A percentile compares a stretch with the other conserved stretches of the same genome.
These are phyloP conservation scores for Lipomyces starkeyi DNA, from an alignment of 805 yeast genomes.

Conservation along the genomic window DNA sequence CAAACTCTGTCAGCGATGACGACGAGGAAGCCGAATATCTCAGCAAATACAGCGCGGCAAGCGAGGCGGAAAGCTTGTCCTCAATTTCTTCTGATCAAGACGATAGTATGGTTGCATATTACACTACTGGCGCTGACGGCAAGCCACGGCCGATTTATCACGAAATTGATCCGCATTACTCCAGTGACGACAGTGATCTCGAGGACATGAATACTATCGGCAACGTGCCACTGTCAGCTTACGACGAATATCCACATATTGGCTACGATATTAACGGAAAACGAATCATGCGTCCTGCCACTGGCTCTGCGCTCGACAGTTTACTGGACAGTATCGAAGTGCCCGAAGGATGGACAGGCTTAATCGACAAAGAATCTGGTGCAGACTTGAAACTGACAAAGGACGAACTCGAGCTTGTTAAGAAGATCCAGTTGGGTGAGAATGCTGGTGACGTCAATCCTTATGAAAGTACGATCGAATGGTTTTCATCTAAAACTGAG, in stretches of 20 bases:
- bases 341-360: conserved; percentile 99
- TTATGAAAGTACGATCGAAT: conserved; percentile 91
- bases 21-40: conserved; percentile 34
- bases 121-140: conserved; percentile 65
- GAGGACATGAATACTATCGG: conserved; percentile 90
- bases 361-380: conserved; percentile 89
- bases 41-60: conserved; percentile 21
- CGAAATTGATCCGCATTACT: conserved; percentile 88
- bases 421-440: conserved; percentile 83
- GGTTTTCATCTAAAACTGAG: conserved; percentile 88
- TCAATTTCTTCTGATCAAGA: conserved; percentile 27
- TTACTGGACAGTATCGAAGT: conserved; percentile 87
- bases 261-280: conserved; percentile 98
- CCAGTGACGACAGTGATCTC: conserved; percentile 87
- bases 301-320: conserved; percentile 91
- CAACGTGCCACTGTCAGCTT: conserved; percentile 88
- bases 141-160: conserved; percentile 77
- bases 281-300: conserved; percentile 98
- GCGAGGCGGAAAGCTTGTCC: conserved; percentile 30
- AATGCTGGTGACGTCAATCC: conserved; percentile 86
- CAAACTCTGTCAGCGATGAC: conserved; percentile 47
- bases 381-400: conserved; percentile 75
- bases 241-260: conserved; percentile 96
- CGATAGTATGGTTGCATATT: conserved; percentile 19
- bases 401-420: conserved; percentile 88